Percentiles rank a stretch among this genome's conserved stretches.
Conservation (phyloP, 2,329 filamentous ascomycete species). For the Stachybotrys chlorohalonatus region DNA sequence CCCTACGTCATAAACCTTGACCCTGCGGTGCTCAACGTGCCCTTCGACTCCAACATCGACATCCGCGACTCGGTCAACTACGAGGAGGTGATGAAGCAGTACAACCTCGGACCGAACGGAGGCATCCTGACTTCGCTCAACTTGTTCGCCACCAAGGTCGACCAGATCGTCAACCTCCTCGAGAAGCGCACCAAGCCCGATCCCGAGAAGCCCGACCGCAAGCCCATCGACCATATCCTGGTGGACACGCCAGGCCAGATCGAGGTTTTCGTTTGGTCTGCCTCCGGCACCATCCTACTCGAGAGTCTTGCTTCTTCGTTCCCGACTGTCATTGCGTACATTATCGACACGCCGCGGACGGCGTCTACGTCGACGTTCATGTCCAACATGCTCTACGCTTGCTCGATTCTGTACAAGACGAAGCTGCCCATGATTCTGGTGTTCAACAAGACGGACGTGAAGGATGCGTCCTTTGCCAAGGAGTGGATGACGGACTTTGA, state of each 20-base stretch:
- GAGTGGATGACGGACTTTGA: slow-evolving; percentile 99
- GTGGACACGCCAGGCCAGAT: slow-evolving; percentile 97
- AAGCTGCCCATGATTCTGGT: slow-evolving; percentile 97
- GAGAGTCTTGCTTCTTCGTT: slow-evolving; percentile 90
- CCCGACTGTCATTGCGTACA: slow-evolving; percentile 92
- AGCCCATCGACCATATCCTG: slow-evolving; percentile 71
- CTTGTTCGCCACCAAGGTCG: slow-evolving; percentile 95
- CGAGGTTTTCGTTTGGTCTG: slow-evolving; percentile 98
- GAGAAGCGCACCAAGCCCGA: slow-evolving; percentile 75
- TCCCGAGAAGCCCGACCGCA: slow-evolving; percentile 47
- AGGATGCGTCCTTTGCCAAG: slow-evolving; percentile 82
- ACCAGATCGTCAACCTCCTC: slow-evolving; percentile 80
- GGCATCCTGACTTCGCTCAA: slow-evolving; percentile 94
- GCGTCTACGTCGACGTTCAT: slow-evolving; percentile 95
- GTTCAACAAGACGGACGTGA: slow-evolving; percentile 98
- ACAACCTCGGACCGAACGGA: slow-evolving; percentile 93
- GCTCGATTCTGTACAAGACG: slow-evolving; percentile 97
- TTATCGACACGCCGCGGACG: slow-evolving; percentile 93
- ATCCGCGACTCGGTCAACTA: slow-evolving; percentile 99
- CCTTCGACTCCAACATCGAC: slow-evolving; percentile 96
- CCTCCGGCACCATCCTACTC: slow-evolving; percentile 86
- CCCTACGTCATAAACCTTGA: slow-evolving; percentile 98
- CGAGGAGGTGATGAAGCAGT: slow-evolving; percentile 99
- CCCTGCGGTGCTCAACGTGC: slow-evolving; percentile 84
- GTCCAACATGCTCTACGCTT: slow-evolving; percentile 99